Percentiles rank a stretch among this genome's conserved stretches.
Evolutionary conservation across 352 stramenopile genomes (phyloP).

Genomic region (Globisporangium recalcitrans): DNA sequence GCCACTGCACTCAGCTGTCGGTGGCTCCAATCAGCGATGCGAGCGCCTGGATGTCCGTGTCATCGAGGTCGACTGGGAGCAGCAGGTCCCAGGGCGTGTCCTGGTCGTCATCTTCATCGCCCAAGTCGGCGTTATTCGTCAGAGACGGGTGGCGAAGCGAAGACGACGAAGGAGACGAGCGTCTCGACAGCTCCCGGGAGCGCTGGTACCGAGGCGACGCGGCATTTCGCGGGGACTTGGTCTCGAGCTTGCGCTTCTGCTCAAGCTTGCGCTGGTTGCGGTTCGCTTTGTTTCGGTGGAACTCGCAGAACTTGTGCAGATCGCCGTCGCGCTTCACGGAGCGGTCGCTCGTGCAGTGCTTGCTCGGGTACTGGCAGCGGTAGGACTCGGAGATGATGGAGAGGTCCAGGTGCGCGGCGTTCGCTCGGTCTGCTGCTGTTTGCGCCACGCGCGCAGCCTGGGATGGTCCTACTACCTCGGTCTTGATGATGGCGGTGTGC

Average conservation of each 20-base stretch:
- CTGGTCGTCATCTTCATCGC: neutral
- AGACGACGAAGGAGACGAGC: neutral
- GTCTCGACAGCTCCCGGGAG: neutral
- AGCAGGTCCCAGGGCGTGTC: conserved; percentile 10
- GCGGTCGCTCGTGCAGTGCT: conserved; percentile 20
- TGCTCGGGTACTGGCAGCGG: conserved; percentile 25
- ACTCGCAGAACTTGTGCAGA: conserved; percentile 32
- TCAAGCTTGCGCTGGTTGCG: conserved; percentile 35
- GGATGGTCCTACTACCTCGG: neutral
- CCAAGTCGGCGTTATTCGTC: neutral
- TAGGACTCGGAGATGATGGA: conserved; percentile 19
- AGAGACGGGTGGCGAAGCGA: neutral
- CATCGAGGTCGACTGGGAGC: conserved; percentile 10
- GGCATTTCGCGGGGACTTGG: neutral
- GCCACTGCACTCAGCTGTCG: neutral
- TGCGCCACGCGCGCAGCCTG: conserved; percentile 5
- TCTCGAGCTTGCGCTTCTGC: conserved; percentile 22
- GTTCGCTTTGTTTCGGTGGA: conserved; percentile 33
- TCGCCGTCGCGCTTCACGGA: conserved; percentile 29
- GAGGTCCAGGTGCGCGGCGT: conserved; percentile 6
- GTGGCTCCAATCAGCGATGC: conserved; percentile 3
- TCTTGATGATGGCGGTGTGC: neutral
- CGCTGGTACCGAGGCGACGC: conserved; percentile 8
- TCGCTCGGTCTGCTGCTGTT: conserved; percentile 4
- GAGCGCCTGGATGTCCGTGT: conserved; percentile 15